Evolutionary conservation across 140 eudicot species (phyloP).

Genomic region (Erigeron philadelphicus): DNA sequence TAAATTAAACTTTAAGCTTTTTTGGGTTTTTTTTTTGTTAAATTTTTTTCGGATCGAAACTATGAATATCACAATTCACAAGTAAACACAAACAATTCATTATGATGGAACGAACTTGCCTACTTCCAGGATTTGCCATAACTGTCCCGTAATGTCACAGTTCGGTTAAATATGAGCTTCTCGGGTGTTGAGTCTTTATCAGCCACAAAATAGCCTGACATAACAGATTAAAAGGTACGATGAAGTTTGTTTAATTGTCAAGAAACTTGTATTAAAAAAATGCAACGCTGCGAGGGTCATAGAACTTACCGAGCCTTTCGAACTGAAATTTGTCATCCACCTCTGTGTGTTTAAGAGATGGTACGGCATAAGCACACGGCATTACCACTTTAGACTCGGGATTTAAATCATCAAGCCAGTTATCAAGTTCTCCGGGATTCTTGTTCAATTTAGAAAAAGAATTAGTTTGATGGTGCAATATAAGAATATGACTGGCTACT

Average conservation of each 20-base stretch:
- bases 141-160: constrained; percentile 77
- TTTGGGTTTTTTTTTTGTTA: too few species aligned
- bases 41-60: not conserved
- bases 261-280: not conserved
- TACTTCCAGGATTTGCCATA: constrained; percentile 67
- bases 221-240: not conserved
- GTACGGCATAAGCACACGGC: constrained; percentile 64
- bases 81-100: constrained; percentile 8
- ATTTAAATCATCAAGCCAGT: constrained; percentile 86
- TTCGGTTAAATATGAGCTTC: constrained; percentile 79
- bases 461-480: not conserved
- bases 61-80: not conserved
- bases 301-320: constrained; percentile 74
- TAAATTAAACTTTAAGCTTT: not conserved
- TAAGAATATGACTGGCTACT: not conserved
- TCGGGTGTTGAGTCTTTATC: constrained; percentile 83
- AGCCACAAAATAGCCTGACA: constrained; percentile 75
- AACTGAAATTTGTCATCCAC: constrained; percentile 82
- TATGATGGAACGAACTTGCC: constrained; percentile 15
- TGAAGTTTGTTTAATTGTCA: not conserved
- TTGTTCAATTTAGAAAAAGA: constrained; percentile 22
- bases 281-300: constrained; percentile 14
- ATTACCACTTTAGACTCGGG: constrained; percentile 71
- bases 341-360: constrained; percentile 46
- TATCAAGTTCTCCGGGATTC: constrained; percentile 87